Base-by-base conservation (phyloP, 1,139 yeast genomes). In the Waltiozyma sp. region DNA sequence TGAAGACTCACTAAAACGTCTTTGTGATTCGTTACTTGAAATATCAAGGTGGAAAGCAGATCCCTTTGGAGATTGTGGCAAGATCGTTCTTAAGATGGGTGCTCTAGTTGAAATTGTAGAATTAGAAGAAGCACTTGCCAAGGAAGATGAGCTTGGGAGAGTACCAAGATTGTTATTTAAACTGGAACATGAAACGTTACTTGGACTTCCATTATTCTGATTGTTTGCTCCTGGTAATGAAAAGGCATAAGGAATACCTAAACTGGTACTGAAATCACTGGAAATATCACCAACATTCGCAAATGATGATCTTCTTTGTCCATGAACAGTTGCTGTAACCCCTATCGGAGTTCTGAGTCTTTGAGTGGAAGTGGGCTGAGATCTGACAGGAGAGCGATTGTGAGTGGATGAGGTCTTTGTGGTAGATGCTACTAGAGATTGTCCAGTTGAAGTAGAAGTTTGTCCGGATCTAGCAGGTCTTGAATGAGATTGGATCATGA, bases 171-270 rank as follows among this genome's bases (percentile, higher is more conserved):
- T 40, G 36, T 23, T 28, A 28, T 44, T 44, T 6, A 44, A 43
- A n/a, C 38, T 33, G 13, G 35, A n/a, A 3, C 26, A 8, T 3
- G 34, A 31, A 7, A 16, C 16, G 14, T 31, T 31, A 10, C 4
- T 31, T 8, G 34, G 34, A 10, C 34, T 31, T n/a, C 34, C 34
- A 14, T 18, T n/a, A 4, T 8, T n/a, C 14, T 31, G 34, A 15
- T 10, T 31, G 34, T 39, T 14, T 1, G 40, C 16, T 11, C 26
- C 15, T 34, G 21, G 39, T 26, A 37, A 2, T 15, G 43, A 15
- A 37, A 45, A 43, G 2, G 49, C 15, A 38, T 51, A 52, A 1
- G 56, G 57, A 49, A 47, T 46, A 2, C 56, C 56, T 7, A 51
- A 37, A 24, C 46, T 47, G 0, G 53, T 42, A 1, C 50, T 41